These are phyloP conservation scores for Candida namnaoensis DNA, from an alignment of 805 yeast species.

Conservation along the genomic window DNA sequence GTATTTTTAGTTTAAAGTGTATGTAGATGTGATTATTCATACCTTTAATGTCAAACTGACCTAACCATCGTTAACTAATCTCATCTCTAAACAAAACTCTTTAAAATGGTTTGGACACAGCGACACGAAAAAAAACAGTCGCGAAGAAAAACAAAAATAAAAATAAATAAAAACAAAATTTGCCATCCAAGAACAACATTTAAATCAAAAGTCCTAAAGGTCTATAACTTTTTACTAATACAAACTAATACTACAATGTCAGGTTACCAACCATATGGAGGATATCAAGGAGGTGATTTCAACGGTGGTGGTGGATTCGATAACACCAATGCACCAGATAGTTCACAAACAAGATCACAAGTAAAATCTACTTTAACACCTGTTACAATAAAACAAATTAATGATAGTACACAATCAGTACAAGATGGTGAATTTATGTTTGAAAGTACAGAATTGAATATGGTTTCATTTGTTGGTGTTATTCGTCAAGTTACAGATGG, in stretches of 20 bases:
- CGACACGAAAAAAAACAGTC: too few species aligned
- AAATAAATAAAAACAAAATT: too few species aligned
- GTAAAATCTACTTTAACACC: conserved; percentile 40
- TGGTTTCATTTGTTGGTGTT: conserved; percentile 62
- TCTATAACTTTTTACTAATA: too few species aligned
- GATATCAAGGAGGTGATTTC: conserved; percentile 12
- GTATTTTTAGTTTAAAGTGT: too few species aligned
- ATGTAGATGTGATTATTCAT: too few species aligned
- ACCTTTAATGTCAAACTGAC: too few species aligned
- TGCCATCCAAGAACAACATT: too few species aligned
- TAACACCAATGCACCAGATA: conserved; percentile 22
- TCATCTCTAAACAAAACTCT: too few species aligned
- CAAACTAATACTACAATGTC: neutral
- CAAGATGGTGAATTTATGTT: conserved; percentile 63
- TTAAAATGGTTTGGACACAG: too few species aligned
- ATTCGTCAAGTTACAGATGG: conserved; percentile 56
- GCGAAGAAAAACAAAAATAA: too few species aligned
- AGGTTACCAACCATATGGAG: conserved; percentile 28
- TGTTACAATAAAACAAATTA: conserved; percentile 66
- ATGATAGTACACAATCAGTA: conserved; percentile 47
- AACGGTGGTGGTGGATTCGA: conserved; percentile 29
- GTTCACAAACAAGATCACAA: conserved; percentile 17
- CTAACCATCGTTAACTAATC: too few species aligned
- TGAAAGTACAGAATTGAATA: conserved; percentile 51
- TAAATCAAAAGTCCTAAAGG: too few species aligned